phyloP scores from a whole-genome alignment of 73 alveolate genomes.

The Paramecium sexaurelia region DNA sequence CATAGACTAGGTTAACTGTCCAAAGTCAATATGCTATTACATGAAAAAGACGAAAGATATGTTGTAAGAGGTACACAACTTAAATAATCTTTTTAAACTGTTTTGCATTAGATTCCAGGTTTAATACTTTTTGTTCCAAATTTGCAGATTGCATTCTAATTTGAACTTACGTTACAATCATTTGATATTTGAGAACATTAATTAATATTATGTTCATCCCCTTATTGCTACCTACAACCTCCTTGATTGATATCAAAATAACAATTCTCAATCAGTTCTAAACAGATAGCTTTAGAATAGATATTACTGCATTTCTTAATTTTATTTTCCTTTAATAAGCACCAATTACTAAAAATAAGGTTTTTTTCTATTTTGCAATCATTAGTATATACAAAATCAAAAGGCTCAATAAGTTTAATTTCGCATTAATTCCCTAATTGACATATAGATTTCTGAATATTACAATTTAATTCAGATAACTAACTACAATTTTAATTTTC shows the following conservation, averaged over 20 bases:
- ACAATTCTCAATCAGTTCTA: not conserved
- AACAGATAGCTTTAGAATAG: constrained; percentile 27
- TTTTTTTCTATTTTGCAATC: not conserved
- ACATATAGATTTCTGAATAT: not conserved
- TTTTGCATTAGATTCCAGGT: not conserved
- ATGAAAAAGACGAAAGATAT: not conserved
- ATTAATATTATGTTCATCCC: not conserved
- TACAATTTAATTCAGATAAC: not conserved
- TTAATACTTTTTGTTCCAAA: not conserved
- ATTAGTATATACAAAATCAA: not conserved
- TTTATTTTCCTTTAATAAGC: not conserved
- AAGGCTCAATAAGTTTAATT: not conserved
- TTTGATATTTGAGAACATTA: not conserved
- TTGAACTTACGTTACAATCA: not conserved
- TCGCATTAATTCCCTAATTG: not conserved
- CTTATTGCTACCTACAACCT: not conserved
- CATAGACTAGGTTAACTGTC: not conserved
- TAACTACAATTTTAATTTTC: not conserved
- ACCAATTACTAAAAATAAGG: not conserved
- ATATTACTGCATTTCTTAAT: not conserved
- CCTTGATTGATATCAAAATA: not conserved
- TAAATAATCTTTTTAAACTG: not conserved
- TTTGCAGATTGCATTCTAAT: not conserved
- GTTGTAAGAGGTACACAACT: not conserved
- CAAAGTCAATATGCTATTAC: not conserved